Evolutionary conservation across 305 asterid species (phyloP), one percentile per base, ranked within the genome.

Genomic region (Solanum hybrid): DNA sequence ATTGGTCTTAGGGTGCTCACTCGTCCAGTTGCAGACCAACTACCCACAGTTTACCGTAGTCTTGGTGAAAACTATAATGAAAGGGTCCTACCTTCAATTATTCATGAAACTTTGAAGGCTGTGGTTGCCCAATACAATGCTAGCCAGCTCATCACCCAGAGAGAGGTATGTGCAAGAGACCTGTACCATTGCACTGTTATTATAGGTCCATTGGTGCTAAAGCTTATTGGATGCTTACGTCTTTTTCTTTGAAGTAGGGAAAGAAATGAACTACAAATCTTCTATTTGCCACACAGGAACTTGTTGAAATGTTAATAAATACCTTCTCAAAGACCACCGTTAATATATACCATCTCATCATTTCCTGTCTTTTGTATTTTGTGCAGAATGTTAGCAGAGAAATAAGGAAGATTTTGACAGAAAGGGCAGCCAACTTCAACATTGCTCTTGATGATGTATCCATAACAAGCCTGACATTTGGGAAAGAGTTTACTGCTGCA

Each of bases 91-190:
- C 99, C 99, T 89, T 97, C 99, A 35, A 94, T 97, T 80, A 96
- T 97, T 88, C 98, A 95, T 51, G 99, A 97, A 92, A 97, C 99
- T 85, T 92, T 97, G 92, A 97, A 96, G 92, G 91, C 99, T 88
- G 99, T 97, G 87, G 99, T 97, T 91, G 99, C 99, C 19, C 98
- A 97, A 88, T 96, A 95, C 93, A 97, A 97, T 90, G 99, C 99
- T 22, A 97, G 99, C 92, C 99, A 97, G 95, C 98, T 97, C 40
- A 94, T 97, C 94, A 97, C 99, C 88, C 99, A 97, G 94, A 94
- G 99, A 95, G 99, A 97, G 97, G 99, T 95, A 92, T 1, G 64
- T 35, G 17, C 36, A 34, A 32, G 76, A 78, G 71, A 34, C 12
- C 42, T 19, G 15, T 17, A 35, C 51, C 31, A 78, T 19, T 35